Evolutionary conservation across 805 yeast species (phyloP), one percentile per base, ranked within the genome.

Genomic region (Starmerella vitae): DNA sequence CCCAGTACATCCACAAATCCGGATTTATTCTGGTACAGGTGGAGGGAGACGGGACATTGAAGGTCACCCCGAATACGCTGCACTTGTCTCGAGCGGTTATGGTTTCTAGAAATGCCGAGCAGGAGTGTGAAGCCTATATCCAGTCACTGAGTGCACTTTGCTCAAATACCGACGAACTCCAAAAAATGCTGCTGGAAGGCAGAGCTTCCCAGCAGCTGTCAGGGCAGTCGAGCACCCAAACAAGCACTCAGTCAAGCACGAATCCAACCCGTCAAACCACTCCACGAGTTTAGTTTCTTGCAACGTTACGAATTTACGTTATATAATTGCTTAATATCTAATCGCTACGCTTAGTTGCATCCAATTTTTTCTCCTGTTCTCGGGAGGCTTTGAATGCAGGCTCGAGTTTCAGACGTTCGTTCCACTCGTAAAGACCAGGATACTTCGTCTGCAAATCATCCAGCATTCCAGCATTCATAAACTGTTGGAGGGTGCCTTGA

Each of bases 1-100:
- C 94, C 2, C 98, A 91, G 58, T 93, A 80, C 54, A 78, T 91
- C 36, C 98, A 91, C 57, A 70, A 67, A 42, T 74, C 93, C 0
- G 99, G 99, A 2, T 76, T 82, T 1, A 83, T 86, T 51, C 74
- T 91, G 39, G 93, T 91, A 1, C 96, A 88, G 58, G 65, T 88
- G 24, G 65, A 86, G 47, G 82, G 74, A 29, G 76, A 74, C 48
- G 91, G 93, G 18, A 78, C 74, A 38, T 68, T 84, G 46, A 76
- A 80, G 50, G 61, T 86, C 53, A 93, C 93, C 1, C 93, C 95
- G 2, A 86, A 86, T 53, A 81, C 85, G 53, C 70, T 82, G 20
- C 88, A 83, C 53, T 70, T 85, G 29, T 72, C 88, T 1, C 66
- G 94, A 4, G 42, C 44, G 7, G 48, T 38, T 17, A 24, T 44